A percentile compares a stretch with the other conserved stretches of the same genome.
Conservation (phyloP, 2,329 filamentous ascomycete species). For the Daldinia sp. region DNA sequence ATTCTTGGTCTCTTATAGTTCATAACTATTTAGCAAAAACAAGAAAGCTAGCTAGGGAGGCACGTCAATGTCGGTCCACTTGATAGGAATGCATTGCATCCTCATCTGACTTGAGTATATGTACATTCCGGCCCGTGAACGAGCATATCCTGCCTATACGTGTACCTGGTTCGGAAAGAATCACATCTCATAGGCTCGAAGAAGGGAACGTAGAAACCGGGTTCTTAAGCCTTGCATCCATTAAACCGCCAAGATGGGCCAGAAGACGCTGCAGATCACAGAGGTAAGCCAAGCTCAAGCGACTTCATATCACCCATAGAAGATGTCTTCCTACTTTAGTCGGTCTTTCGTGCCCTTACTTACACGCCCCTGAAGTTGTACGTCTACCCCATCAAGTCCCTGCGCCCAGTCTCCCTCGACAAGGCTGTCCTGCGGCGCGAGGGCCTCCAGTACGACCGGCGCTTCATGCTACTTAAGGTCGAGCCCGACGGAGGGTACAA, state of each 20-base stretch:
- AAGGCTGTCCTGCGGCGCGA: slow-evolving; percentile 64
- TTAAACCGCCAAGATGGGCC: slow-evolving; percentile 3
- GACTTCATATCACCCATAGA: neutral
- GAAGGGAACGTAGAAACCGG: neutral
- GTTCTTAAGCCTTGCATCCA: neutral
- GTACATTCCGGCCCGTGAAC: neutral
- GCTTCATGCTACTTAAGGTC: slow-evolving; percentile 73
- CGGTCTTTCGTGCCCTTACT: neutral
- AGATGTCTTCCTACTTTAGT: neutral
- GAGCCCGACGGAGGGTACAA: slow-evolving; percentile 45
- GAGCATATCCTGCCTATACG: neutral
- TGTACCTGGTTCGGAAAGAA: neutral
- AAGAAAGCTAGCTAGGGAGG: neutral
- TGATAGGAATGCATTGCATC: neutral
- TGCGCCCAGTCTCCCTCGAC: slow-evolving; percentile 67
- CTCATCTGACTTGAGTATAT: neutral
- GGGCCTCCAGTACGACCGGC: slow-evolving; percentile 71
- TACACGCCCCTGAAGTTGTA: slow-evolving; percentile 60
- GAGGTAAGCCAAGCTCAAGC: slow-evolving; percentile 22
- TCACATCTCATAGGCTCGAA: neutral
- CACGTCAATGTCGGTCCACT: slow-evolving; percentile 1
- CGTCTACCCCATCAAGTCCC: slow-evolving; percentile 77
- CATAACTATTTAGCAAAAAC: neutral
- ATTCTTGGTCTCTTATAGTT: neutral
- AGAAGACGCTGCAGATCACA: slow-evolving; percentile 33